phyloP scores from a whole-genome alignment of 1,139 yeast species.

The Protomyces inundatus region DNA sequence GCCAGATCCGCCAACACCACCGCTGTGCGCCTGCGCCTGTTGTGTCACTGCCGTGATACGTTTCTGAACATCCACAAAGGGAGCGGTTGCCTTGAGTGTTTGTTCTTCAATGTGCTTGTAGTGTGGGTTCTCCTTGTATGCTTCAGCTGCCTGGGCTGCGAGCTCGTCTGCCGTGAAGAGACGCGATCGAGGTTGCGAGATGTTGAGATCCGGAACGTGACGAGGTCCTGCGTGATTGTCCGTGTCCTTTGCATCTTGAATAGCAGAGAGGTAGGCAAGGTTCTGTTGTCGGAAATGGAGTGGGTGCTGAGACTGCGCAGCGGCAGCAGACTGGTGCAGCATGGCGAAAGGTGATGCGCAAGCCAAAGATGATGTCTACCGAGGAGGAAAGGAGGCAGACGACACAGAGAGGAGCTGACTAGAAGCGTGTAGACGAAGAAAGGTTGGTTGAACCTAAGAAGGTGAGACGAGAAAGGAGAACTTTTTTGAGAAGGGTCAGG shows the following conservation, averaged over 20 bases:
- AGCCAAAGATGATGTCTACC: too few relatives aligned
- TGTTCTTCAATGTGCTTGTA: constrained; percentile 12
- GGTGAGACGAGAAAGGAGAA: too few relatives aligned
- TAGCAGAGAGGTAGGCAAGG: background rate
- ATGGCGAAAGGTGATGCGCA: too few relatives aligned
- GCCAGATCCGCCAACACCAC: background rate
- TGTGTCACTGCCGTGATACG: background rate
- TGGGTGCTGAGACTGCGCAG: background rate
- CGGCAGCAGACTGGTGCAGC: too few relatives aligned
- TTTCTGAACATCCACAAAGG: constrained; percentile 13
- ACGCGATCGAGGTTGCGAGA: background rate
- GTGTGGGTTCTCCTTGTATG: constrained; percentile 7
- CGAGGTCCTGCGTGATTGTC: background rate
- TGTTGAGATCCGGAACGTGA: background rate
- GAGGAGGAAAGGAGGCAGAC: too few relatives aligned
- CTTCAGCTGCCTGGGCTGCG: background rate
- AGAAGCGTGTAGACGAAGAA: too few relatives aligned
- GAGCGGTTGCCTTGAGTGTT: constrained; percentile 21
- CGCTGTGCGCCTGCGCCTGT: background rate
- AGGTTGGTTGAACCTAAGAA: too few relatives aligned
- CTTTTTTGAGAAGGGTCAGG: too few relatives aligned
- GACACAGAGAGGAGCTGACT: too few relatives aligned
- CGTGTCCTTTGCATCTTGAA: background rate
- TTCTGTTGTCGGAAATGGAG: background rate
- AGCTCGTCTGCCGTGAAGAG: background rate